These are phyloP conservation scores for Phylloporus sp. DNA, from an alignment of 768 basidiomycete species.

Conservation along the genomic window DNA sequence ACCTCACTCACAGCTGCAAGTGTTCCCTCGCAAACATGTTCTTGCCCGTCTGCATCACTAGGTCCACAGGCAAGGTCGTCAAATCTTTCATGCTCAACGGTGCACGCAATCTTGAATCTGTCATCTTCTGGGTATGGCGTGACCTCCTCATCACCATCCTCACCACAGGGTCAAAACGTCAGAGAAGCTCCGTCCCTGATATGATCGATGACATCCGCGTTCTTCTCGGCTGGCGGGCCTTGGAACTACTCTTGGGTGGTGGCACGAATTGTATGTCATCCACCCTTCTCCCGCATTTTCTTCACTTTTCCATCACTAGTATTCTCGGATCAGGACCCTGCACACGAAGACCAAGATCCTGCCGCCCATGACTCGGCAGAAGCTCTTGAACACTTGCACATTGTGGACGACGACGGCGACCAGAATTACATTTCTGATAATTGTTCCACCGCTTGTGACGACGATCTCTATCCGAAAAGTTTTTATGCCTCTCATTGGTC, in stretches of 20 bases:
- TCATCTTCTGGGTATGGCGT: constrained; percentile 64
- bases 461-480: constrained; percentile 26
- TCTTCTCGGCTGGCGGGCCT: constrained; percentile 45
- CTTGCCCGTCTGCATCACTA: constrained; percentile 43
- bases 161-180: constrained; percentile 31
- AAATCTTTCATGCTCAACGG: constrained; percentile 50
- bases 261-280: constrained; percentile 40
- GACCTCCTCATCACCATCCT: constrained; percentile 61
- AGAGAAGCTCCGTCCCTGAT: constrained; percentile 37
- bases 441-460: constrained; percentile 18
- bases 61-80: constrained; percentile 40
- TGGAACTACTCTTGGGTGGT: constrained; percentile 54
- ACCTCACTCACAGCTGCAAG: constrained; percentile 42
- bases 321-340: constrained; percentile 13
- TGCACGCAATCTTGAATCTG: constrained; percentile 41
- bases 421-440: constrained; percentile 24
- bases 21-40: constrained; percentile 48
- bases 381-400: background rate
- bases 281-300: background rate
- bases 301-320: constrained; percentile 7
- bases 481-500: constrained; percentile 55
- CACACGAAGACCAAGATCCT: constrained; percentile 21
- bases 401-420: constrained; percentile 33
- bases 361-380: background rate
- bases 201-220: constrained; percentile 61